Evolutionary conservation across 352 stramenopile species (phyloP).

Genomic region (Pythium monospermum): DNA sequence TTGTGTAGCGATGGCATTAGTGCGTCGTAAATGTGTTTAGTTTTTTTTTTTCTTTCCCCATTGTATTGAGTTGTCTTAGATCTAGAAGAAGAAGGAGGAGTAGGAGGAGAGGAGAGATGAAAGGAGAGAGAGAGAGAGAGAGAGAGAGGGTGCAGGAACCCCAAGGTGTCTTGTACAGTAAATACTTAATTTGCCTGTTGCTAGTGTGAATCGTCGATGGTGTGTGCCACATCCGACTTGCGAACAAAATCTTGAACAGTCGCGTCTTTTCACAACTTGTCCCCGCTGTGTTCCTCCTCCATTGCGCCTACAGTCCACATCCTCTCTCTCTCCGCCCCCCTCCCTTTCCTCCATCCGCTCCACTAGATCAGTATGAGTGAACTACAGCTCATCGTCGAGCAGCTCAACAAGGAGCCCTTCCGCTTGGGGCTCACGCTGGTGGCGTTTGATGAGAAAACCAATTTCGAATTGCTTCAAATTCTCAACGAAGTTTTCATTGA

Average conservation of each 20-base stretch:
- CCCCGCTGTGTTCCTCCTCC: not conserved
- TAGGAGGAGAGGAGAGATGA: not conserved
- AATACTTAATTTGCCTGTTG: no score
- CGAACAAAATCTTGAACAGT: conserved; percentile 4
- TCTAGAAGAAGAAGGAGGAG: conserved; percentile 16
- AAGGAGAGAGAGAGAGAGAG: no score
- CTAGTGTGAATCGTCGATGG: no score
- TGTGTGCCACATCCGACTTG: conserved; percentile 15
- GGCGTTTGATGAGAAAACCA: conserved; percentile 93
- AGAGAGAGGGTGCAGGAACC: conserved; percentile 22
- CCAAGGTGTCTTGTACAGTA: conserved; percentile 23
- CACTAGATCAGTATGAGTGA: conserved; percentile 65
- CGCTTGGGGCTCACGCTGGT: conserved; percentile 84
- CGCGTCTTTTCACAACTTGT: conserved; percentile 10
- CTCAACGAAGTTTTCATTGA: conserved; percentile 91
- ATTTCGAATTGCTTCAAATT: conserved; percentile 91
- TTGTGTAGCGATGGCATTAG: conserved; percentile 62
- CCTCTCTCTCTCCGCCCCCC: not conserved
- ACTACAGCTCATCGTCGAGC: conserved; percentile 90
- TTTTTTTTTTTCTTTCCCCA: not conserved
- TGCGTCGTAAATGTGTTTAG: conserved; percentile 53
- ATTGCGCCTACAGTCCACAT: not conserved
- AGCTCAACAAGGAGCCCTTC: conserved; percentile 92
- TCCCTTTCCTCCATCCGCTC: not conserved
- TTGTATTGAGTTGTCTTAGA: conserved; percentile 12